A percentile compares a stretch with the other conserved stretches of the same genome.
phyloP scores from a whole-genome alignment of 164 flowering plant genomes.

The Chimonanthus praecox region DNA sequence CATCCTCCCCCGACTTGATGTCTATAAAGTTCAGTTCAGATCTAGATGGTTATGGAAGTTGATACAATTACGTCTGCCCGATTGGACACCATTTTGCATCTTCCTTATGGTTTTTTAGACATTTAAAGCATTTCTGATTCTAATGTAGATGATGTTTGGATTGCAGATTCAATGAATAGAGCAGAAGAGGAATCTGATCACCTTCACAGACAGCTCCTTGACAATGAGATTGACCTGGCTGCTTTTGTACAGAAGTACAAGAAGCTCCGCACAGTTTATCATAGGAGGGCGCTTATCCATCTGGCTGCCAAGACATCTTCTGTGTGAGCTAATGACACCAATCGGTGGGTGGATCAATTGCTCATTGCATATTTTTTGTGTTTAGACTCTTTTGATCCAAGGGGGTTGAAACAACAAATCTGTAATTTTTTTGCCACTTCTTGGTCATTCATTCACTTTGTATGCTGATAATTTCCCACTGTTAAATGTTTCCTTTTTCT shows the following conservation, averaged over 20 bases:
- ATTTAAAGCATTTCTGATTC: neutral
- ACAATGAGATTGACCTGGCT: conserved; percentile 59
- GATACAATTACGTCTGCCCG: neutral
- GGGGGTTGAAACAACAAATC: no score
- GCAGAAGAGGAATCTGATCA: conserved; percentile 79
- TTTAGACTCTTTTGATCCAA: no score
- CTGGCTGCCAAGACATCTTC: conserved; percentile 66
- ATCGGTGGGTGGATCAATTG: neutral
- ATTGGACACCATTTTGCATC: neutral
- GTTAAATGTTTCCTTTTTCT: no score
- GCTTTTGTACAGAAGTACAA: conserved; percentile 75
- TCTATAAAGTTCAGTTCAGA: neutral
- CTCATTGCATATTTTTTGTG: no score
- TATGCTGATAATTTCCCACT: no score
- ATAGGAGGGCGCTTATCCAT: conserved; percentile 61
- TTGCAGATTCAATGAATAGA: conserved; percentile 63
- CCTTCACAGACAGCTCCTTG: conserved; percentile 65
- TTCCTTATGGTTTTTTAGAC: neutral
- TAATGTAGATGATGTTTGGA: conserved; percentile 1
- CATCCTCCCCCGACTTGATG: neutral
- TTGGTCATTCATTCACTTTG: no score
- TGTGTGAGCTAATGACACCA: conserved; percentile 23
- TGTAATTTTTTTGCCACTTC: no score
- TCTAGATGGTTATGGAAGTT: neutral
- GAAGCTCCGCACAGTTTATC: conserved; percentile 60